These are phyloP conservation scores for Coelastrella sp. DNA, from an alignment of 139 green algal species.

Conservation along the genomic window DNA sequence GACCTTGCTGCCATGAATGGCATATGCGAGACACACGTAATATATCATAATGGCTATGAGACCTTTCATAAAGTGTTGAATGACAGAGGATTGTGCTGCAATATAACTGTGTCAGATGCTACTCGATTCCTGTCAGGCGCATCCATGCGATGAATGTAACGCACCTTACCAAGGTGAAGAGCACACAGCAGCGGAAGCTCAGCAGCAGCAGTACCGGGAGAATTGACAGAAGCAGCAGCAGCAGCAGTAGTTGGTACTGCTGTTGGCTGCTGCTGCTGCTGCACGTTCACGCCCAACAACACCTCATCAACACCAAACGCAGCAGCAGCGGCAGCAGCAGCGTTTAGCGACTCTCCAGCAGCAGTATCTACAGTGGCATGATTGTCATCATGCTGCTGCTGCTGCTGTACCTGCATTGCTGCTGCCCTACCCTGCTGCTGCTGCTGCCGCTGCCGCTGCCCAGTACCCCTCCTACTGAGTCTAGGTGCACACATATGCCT, in stretches of 20 bases:
- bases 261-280: too few relatives aligned
- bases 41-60: too few relatives aligned
- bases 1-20: too few relatives aligned
- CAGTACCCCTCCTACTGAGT: neutral
- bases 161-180: slow-evolving; percentile 30
- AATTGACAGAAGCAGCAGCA: neutral
- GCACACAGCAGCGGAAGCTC: slow-evolving; percentile 31
- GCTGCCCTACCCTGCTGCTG: slow-evolving; percentile 2
- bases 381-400: neutral
- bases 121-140: too few relatives aligned
- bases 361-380: neutral
- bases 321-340: neutral
- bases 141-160: too few relatives aligned
- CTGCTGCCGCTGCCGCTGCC: neutral
- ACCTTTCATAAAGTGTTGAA: too few relatives aligned
- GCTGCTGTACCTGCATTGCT: neutral
- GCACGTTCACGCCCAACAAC: too few relatives aligned
- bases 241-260: neutral
- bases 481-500: neutral
- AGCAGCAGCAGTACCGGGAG: slow-evolving; percentile 27
- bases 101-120: too few relatives aligned
- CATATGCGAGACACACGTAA: too few relatives aligned
- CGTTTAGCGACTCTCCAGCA: too few relatives aligned
- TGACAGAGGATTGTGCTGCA: too few relatives aligned
- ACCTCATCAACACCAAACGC: neutral